A percentile compares a stretch with the other conserved stretches of the same genome.
These are phyloP conservation scores for Polytrichum commune DNA, from an alignment of 225 moss, liverwort and hornwort species.

Conservation along the genomic window DNA sequence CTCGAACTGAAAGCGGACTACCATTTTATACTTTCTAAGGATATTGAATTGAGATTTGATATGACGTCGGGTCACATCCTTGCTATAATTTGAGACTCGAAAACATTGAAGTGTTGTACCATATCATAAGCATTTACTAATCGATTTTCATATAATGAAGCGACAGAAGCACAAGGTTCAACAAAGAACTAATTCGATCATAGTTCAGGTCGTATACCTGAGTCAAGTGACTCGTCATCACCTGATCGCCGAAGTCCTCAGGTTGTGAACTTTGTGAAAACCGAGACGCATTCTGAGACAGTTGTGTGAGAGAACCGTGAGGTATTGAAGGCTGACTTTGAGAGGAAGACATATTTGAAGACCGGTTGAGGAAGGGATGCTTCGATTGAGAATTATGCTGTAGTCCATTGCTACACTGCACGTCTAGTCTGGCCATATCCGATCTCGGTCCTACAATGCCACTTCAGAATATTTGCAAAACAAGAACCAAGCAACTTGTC, in stretches of 20 bases:
- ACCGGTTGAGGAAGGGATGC: conserved; percentile 50
- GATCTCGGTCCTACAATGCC: background rate
- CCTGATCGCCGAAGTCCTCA: conserved; percentile 43
- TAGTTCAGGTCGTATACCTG: background rate
- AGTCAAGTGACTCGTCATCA: conserved; percentile 4
- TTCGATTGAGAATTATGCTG: conserved; percentile 49
- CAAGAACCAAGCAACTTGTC: too few relatives aligned
- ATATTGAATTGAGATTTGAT: too few relatives aligned
- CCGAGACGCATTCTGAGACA: conserved; percentile 39
- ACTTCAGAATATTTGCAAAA: background rate
- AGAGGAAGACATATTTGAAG: conserved; percentile 29
- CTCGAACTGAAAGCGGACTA: too few relatives aligned
- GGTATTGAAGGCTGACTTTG: conserved; percentile 52
- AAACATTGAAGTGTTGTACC: too few relatives aligned
- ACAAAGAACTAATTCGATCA: conserved; percentile 1
- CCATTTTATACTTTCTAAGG: too few relatives aligned
- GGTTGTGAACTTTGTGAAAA: conserved; percentile 54
- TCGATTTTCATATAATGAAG: too few relatives aligned
- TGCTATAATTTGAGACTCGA: too few relatives aligned
- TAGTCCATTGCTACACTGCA: conserved; percentile 10
- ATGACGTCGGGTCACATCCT: too few relatives aligned
- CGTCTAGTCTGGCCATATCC: conserved; percentile 4
- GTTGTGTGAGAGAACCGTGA: conserved; percentile 40
- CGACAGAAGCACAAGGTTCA: background rate
- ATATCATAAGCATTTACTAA: too few relatives aligned